Evolutionary conservation across 805 yeast species (phyloP), one percentile per base, ranked within the genome.

Genomic region (Candida dendrica): DNA sequence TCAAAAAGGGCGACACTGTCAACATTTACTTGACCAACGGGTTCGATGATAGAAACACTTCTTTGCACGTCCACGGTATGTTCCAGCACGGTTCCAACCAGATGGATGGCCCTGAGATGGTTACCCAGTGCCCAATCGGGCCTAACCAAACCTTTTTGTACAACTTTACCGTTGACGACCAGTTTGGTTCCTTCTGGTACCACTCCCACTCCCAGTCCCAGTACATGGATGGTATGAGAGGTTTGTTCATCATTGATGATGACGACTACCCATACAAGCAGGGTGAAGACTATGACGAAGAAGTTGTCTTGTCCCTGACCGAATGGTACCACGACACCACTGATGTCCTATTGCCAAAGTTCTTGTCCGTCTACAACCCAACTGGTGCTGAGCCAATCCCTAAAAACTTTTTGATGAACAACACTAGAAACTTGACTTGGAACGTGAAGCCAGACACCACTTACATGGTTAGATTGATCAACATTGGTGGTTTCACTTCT

Each of bases 351-450:
- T 65, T 60, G 17, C 66, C 72, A 15, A 44, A 53, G 31, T 90
- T 93, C 68, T 59, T 89, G 69, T 76, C 67, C 50, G 60, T 81
- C 47, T 80, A 72, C 69, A 93, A 93, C 65, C 98, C 98, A 45
- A 87, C 96, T 9, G 98, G 98, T 58, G 96, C 98, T 36, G 98
- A 93, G 68, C 98, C 98, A 40, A 81, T 93, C 52, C 98, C 98
- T 8, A 84, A 85, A 51, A 67, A 69, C 59, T 64, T 84, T 52
- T 72, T 93, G 53, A 70, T 89, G 62, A 91, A 91, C 67, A 88
- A 89, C 59, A 81, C 95, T 11, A 75, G 71, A 56, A 83, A 84
- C 63, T 68, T 75, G 56, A 76, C 90, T n/a, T 79, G 88, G 84
- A 50, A 65, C 8, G 95, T 91, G 42, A 58, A 85, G 66, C 95